Conservation (phyloP, 192 early-diverging fungal genomes). For the Backusella circina region DNA sequence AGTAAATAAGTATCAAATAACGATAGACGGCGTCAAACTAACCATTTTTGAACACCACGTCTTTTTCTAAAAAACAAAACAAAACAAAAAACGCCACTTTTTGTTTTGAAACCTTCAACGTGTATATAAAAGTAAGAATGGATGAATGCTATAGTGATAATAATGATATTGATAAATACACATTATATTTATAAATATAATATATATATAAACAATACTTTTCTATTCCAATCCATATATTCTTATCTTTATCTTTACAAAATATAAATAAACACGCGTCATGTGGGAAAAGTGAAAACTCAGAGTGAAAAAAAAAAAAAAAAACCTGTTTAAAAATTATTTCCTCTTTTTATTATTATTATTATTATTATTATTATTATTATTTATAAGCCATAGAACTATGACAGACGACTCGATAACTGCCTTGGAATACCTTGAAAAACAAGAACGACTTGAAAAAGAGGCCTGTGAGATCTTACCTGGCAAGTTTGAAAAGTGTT, state of each 20-base stretch:
- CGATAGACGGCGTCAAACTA: background rate
- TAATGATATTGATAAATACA: no score
- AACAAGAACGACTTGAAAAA: conserved; percentile 34
- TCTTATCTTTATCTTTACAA: no score
- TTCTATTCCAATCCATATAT: no score
- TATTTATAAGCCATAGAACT: background rate
- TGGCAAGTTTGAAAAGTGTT: conserved; percentile 72
- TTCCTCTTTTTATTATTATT: no score
- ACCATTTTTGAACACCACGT: background rate
- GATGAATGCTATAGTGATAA: no score
- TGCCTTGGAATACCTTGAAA: conserved; percentile 36
- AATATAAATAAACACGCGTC: background rate
- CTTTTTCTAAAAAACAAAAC: no score
- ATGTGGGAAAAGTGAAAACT: no score
- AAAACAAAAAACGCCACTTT: background rate
- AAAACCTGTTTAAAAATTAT: background rate
- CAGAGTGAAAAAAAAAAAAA: background rate
- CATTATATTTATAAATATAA: no score
- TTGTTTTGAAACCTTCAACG: background rate
- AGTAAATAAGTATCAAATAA: no score
- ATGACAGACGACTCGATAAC: conserved; percentile 29
- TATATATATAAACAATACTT: no score
- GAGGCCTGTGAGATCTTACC: conserved; percentile 57
- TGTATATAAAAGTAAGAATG: background rate
- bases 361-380: background rate